A percentile compares a stretch with the other conserved stretches of the same genome.
Evolutionary conservation across 768 basidiomycete species (phyloP).

Genomic region (Tylopilus intermedius): DNA sequence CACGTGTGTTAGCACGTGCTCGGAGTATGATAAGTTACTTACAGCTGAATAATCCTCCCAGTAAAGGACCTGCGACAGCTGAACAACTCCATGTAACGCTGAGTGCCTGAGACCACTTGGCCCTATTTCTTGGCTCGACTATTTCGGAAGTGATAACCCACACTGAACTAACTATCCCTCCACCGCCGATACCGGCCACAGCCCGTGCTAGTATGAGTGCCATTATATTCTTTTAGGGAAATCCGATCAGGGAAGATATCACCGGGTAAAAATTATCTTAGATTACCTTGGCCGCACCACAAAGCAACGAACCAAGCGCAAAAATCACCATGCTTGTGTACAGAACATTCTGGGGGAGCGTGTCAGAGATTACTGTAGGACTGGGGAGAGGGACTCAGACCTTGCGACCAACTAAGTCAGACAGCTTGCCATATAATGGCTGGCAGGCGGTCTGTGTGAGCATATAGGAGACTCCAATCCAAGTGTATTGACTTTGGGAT

Average conservation of each 20-base stretch:
- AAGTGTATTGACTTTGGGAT: slow-evolving; percentile 70
- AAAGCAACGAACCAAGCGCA: slow-evolving; percentile 72
- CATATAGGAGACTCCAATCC: slow-evolving; percentile 84
- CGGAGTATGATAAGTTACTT: slow-evolving; percentile 24
- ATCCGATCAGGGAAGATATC: slow-evolving; percentile 16
- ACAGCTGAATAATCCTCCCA: slow-evolving; percentile 84
- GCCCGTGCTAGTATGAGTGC: slow-evolving; percentile 67
- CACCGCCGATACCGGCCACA: slow-evolving; percentile 76
- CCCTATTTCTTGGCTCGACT: slow-evolving; percentile 62
- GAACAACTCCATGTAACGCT: slow-evolving; percentile 86
- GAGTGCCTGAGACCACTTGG: slow-evolving; percentile 82
- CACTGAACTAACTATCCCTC: slow-evolving; percentile 79
- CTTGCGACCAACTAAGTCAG: slow-evolving; percentile 77
- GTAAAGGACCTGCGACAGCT: slow-evolving; percentile 73
- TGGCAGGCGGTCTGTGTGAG: slow-evolving; percentile 83
- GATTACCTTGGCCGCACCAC: slow-evolving; percentile 65
- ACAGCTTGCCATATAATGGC: slow-evolving; percentile 75
- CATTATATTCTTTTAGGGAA: slow-evolving; percentile 32
- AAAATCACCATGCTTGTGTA: slow-evolving; percentile 74
- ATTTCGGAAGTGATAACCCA: slow-evolving; percentile 87
- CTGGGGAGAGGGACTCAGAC: slow-evolving; percentile 35
- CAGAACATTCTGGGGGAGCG: slow-evolving; percentile 50
- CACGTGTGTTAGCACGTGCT: slow-evolving; percentile 17
- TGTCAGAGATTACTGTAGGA: slow-evolving; percentile 2
- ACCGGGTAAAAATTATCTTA: slow-evolving; percentile 13